Base-by-base conservation (phyloP, 805 yeast genomes). In the Limtongozyma cylindracea region DNA sequence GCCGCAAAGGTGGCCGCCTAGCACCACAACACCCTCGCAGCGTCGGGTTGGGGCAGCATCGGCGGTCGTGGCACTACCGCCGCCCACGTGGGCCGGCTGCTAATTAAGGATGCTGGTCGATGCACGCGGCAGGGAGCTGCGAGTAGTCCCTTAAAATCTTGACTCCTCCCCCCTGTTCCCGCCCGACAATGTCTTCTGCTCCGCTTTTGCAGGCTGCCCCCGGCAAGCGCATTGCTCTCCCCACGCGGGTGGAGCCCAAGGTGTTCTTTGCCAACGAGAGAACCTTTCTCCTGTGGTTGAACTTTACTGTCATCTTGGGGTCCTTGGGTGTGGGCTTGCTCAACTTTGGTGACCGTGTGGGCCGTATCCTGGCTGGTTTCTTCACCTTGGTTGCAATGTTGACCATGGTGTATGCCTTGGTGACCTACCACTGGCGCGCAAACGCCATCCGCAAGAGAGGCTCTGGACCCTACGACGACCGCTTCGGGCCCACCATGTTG, bases 391-490 rank as follows among this genome's bases (percentile, higher is more conserved):
- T 88, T 25, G 92, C 98, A 30, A 84, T 88, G 95, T 78, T 76
- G 31, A 84, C 98, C 12, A 88, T 88, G 99, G 60, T 71, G 3
- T 88, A 88, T 38, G 98, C 99, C 2, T 59, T 88, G 29, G 61
- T 78, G 21, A 88, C 96, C 8, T 88, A 88, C 46, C 99, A 88
- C 48, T 91, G 98, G 98, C 76, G 99, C 56, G 98, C 98, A 2
- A 78, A 82, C 41, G 98, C 98, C 27, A 88, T 88, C 34, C 70
- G 99, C 47, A 62, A 84, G 49, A 70, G 96, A 48, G 98, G 98
- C 19, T 67, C 92, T 9, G 98, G 98, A 21, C 98, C 98, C n/a
- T 88, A 88, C 43, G 99, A 88, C 41, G 99, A 88, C 48, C 66
- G 98, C 42, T 71, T 88, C 33, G 99, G 99, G 20, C 98, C 99